These are phyloP conservation scores for Tilletiaria anomala DNA, from an alignment of 1,284 basidiomycete genomes.

Conservation along the genomic window DNA sequence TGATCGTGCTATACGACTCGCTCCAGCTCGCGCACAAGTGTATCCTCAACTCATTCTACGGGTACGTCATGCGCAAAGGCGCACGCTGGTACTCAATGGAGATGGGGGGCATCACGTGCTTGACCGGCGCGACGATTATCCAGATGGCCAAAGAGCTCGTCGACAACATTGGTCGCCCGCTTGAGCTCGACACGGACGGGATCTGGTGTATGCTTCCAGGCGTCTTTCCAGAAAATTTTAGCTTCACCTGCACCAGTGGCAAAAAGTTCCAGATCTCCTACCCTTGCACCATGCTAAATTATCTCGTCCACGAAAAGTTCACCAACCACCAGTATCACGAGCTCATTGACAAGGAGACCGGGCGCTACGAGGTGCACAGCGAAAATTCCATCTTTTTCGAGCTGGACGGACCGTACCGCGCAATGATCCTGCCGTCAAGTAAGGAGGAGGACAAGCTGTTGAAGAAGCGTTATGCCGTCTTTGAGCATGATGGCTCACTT, in stretches of 20 bases:
- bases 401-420: constrained; percentile 92
- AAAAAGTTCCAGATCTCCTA: constrained; percentile 88
- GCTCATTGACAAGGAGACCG: constrained; percentile 60
- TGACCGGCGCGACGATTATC: constrained; percentile 97
- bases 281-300: constrained; percentile 98
- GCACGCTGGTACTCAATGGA: constrained; percentile 99
- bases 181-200: constrained; percentile 96
- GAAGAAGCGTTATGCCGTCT: constrained; percentile 99
- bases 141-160: constrained; percentile 95
- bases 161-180: constrained; percentile 88
- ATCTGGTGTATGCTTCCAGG: constrained; percentile 99
- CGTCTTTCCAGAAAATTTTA: constrained; percentile 95
- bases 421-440: constrained; percentile 97
- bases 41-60: constrained; percentile 99
- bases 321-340: constrained; percentile 98
- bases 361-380: constrained; percentile 70
- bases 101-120: constrained; percentile 98
- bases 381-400: constrained; percentile 99
- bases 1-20: constrained; percentile 99
- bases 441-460: constrained; percentile 98
- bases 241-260: constrained; percentile 74
- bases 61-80: constrained; percentile 99
- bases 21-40: constrained; percentile 99
- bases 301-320: constrained; percentile 85
- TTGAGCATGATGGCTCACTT: constrained; percentile 90